Evolutionary conservation across 768 basidiomycete genomes (phyloP), one percentile per base, ranked within the genome.

Genomic region (Termitomyces sp.): DNA sequence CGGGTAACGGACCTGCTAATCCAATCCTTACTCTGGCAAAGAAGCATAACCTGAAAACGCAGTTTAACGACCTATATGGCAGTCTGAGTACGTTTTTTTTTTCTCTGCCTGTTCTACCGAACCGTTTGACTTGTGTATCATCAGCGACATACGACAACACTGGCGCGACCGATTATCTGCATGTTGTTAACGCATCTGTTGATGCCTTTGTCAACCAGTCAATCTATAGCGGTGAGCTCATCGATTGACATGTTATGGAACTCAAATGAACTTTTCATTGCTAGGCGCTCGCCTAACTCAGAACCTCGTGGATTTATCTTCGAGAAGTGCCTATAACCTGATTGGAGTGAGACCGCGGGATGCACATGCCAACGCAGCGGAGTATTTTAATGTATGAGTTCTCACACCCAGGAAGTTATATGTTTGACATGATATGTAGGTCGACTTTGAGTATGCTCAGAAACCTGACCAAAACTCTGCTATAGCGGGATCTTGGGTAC

Each of bases 401-500:
- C 45, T 34, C 35, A 15, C 34, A 17, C 38, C 2, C 17, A 14
- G 17, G n/a, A 38, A 49, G 48, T 21, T n/a, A 22, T 26, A 14
- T 8, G 14, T 24, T 28, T 24, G 19, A 30, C 22, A 14, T 47
- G 21, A 45, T 45, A 32, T 30, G 12, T 56, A 76, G 55, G 74
- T 73, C 54, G 75, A 75, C 61, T 75, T 72, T 71, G 81, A 84
- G 59, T 83, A 78, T 61, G 79, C 74, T 38, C 77, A 87, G 62
- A 74, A 80, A 3, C 85, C 85, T 1, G 83, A 84, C 32, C 76
- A 84, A 63, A 81, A 79, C 0, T 86, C 84, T 0, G 79, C 79
- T 72, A 69, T 87, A 21, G 82, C 83, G n/a, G 77, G 82, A 5
- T 75, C 83, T 21, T 82, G 82, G 84, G 85, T 84, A 66, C 48